A percentile compares a stretch with the other conserved stretches of the same genome.
phyloP scores from a whole-genome alignment of 495 filamentous ascomycete genomes.

The Neurospora sp. region DNA sequence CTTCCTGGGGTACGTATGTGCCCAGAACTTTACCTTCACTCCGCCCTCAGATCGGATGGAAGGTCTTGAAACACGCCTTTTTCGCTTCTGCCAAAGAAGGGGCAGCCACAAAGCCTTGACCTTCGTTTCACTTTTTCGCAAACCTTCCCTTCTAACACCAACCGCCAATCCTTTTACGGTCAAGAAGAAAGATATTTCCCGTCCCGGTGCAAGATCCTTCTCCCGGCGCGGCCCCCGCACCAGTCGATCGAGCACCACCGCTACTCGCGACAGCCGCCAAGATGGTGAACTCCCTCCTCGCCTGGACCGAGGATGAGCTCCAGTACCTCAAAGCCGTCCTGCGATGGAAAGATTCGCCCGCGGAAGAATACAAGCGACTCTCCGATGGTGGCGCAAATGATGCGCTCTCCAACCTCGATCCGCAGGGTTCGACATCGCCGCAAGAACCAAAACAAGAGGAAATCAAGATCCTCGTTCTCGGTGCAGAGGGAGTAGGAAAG shows the following conservation, averaged over 20 bases:
- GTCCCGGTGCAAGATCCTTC: not conserved
- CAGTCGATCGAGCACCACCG: not conserved
- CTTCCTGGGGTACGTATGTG: not conserved
- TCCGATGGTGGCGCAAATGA: not conserved
- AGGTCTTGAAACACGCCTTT: not conserved
- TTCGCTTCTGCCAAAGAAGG: not conserved
- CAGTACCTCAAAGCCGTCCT: conserved; percentile 33
- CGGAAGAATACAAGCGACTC: conserved; percentile 5
- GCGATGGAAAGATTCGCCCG: conserved; percentile 24
- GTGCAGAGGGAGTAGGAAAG: conserved; percentile 31
- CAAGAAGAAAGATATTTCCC: not conserved
- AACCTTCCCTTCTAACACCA: not conserved
- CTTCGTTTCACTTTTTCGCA: not conserved
- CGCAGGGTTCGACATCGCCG: not conserved
- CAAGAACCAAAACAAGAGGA: conserved; percentile 12
- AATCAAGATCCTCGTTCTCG: conserved; percentile 32
- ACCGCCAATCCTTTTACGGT: not conserved
- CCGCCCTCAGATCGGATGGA: not conserved
- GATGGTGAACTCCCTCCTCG: conserved; percentile 23
- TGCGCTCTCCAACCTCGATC: not conserved
- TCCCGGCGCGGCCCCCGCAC: not conserved
- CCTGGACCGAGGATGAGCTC: conserved; percentile 30
- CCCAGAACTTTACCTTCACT: not conserved
- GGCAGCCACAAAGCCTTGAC: not conserved
- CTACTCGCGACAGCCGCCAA: not conserved